Evolutionary conservation across 345 rosid species (phyloP), one percentile per base, ranked within the genome.

Genomic region (Heritiera fomes): DNA sequence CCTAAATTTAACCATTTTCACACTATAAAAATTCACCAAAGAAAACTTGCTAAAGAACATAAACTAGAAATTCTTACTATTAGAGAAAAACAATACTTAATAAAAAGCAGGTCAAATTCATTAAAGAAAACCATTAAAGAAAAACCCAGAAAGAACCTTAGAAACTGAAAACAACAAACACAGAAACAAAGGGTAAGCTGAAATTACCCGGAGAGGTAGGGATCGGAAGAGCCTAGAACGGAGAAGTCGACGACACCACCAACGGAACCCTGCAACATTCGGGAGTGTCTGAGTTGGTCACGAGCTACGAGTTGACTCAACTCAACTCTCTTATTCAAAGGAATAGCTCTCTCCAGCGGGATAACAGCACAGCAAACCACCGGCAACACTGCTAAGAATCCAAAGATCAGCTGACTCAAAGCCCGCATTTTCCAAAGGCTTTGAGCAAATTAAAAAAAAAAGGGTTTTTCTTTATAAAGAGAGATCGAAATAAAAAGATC

Each of bases 171-270:
- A 43, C 40, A 49, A 18, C n/a, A 63, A 13, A 55, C 6, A 52
- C 52, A 52, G 61, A 52, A 52, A 71, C 59, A 38, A 11, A 23
- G 72, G 53, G 17, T 67, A 45, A 10, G 32, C 30, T 8, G 65
- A 69, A 83, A 72, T 77, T 88, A 96, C 98, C 99, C 99, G 43
- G 89, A 83, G 72, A 91, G 90, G 76, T 77, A 91, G 58, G 96
- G 97, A 91, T 96, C 98, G 77, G 98, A 84, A 79, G 96, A 86
- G 78, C 98, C 99, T 78, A 83, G 83, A 71, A 95, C 87, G 7
- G 98, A 65, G 89, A 87, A 90, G 82, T 85, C 90, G 50, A 90
- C 98, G 66, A 87, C 91, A 28, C 94, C 93, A 11, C 88, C 86
- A 46, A 75, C 86, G 56, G 77, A 76, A 63, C 87, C 79, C 68